Conservation (phyloP, 257 asterid species). For the Gentiana macrophylla region DNA sequence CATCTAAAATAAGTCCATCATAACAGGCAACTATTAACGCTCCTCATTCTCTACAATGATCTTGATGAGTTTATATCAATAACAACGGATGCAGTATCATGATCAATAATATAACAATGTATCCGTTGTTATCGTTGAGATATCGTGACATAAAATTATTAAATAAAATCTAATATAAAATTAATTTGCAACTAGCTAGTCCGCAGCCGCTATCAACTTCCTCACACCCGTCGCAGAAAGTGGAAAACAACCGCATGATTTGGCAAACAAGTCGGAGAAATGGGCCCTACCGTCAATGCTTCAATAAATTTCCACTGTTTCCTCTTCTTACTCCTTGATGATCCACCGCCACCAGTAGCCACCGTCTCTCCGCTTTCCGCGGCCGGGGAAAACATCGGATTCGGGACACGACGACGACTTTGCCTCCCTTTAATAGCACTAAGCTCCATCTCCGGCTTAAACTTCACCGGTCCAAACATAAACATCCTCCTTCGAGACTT, state of each 20-base stretch:
- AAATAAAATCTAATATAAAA: too few relatives aligned
- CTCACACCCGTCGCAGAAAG: too few relatives aligned
- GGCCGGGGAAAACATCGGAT: slow-evolving; percentile 1
- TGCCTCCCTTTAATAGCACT: slow-evolving; percentile 54
- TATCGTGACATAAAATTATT: too few relatives aligned
- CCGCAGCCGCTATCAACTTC: too few relatives aligned
- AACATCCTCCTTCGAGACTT: slow-evolving; percentile 57
- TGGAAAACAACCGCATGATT: slow-evolving; percentile 29
- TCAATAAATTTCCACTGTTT: slow-evolving; percentile 11
- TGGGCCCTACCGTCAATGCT: slow-evolving; percentile 23
- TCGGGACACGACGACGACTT: slow-evolving; percentile 9
- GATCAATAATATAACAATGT: too few relatives aligned
- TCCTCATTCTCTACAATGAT: too few relatives aligned
- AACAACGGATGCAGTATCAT: too few relatives aligned
- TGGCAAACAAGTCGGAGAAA: slow-evolving; percentile 26
- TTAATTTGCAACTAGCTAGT: too few relatives aligned
- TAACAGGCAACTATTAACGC: too few relatives aligned
- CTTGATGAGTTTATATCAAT: too few relatives aligned
- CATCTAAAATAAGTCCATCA: too few relatives aligned
- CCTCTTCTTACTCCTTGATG: not conserved
- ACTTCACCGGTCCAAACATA: slow-evolving; percentile 71
- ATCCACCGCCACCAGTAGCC: slow-evolving; percentile 6
- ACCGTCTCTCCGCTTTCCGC: slow-evolving; percentile 13
- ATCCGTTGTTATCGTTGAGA: too few relatives aligned
- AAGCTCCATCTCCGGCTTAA: slow-evolving; percentile 73